Percentiles rank a stretch among this genome's conserved stretches.
Evolutionary conservation across 768 basidiomycete species (phyloP).

Genomic region (Kwoniella bestiolae): DNA sequence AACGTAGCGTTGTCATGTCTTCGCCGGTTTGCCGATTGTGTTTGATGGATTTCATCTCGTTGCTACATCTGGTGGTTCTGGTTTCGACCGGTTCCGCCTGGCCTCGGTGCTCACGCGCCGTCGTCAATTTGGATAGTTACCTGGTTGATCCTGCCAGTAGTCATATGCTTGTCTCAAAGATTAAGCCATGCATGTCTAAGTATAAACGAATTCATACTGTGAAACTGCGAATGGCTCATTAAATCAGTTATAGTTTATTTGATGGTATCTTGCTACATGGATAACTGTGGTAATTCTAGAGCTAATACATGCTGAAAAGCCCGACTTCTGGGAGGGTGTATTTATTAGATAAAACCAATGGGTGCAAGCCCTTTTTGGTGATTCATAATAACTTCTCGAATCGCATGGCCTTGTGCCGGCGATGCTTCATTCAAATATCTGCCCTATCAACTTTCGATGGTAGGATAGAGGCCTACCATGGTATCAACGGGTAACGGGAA

Average conservation of each 20-base stretch:
- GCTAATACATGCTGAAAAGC: constrained; percentile 71
- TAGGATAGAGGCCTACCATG: constrained; percentile 76
- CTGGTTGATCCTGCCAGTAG: constrained; percentile 85
- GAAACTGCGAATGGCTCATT: constrained; percentile 83
- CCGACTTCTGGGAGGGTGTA: constrained; percentile 73
- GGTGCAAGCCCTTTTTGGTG: constrained; percentile 61
- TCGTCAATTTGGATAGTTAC: constrained; percentile 65
- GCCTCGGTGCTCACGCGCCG: neutral
- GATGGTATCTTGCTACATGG: constrained; percentile 75
- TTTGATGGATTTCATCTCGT: constrained; percentile 9
- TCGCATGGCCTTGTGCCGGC: constrained; percentile 73
- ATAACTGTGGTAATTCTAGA: constrained; percentile 80
- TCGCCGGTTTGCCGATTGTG: neutral
- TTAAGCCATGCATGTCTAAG: constrained; percentile 83
- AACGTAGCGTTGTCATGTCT: constrained; percentile 31
- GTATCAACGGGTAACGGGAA: constrained; percentile 78
- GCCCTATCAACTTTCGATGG: constrained; percentile 78
- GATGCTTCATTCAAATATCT: constrained; percentile 72
- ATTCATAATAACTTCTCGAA: constrained; percentile 77
- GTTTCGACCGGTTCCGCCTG: neutral
- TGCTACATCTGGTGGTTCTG: constrained; percentile 18
- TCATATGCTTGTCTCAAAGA: constrained; percentile 84
- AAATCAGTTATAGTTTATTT: constrained; percentile 83
- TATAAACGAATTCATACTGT: constrained; percentile 73
- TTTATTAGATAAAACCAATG: constrained; percentile 73